These are phyloP conservation scores for Malassezia caprae DNA, from an alignment of 1,284 basidiomycete genomes.

Conservation along the genomic window DNA sequence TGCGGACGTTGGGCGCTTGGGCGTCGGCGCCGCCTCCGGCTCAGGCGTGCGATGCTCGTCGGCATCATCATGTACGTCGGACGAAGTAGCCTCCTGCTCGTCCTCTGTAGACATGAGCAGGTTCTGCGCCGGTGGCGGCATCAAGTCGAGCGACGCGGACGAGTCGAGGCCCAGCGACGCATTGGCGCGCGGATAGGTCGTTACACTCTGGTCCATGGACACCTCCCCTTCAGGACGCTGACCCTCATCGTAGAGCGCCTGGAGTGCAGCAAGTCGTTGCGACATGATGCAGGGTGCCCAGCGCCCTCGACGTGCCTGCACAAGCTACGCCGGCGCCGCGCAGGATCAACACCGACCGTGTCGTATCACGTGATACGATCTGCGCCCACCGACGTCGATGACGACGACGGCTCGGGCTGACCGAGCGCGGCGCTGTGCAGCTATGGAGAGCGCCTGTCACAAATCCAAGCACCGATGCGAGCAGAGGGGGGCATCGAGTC, in stretches of 20 bases:
- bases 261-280: conserved; percentile 13
- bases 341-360: conserved; percentile 3
- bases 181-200: not conserved
- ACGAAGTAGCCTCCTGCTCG: not conserved
- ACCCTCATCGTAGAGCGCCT: conserved; percentile 12
- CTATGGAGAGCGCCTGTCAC: no score
- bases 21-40: not conserved
- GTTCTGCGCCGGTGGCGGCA: not conserved
- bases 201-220: conserved; percentile 11
- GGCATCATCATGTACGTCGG: not conserved
- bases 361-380: not conserved
- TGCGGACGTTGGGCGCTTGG: not conserved
- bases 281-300: conserved; percentile 3
- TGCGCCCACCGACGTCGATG: not conserved
- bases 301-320: not conserved
- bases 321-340: not conserved
- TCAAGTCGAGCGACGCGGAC: not conserved
- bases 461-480: not conserved
- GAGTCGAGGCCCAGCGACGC: conserved; percentile 7
- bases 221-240: not conserved
- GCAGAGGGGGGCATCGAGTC: no score
- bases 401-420: not conserved
- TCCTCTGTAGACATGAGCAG: conserved; percentile 6
- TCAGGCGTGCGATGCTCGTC: not conserved
- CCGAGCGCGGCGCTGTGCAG: not conserved